These are phyloP conservation scores for Cercophora sp. DNA, from an alignment of 495 filamentous ascomycete genomes.

Conservation along the genomic window DNA sequence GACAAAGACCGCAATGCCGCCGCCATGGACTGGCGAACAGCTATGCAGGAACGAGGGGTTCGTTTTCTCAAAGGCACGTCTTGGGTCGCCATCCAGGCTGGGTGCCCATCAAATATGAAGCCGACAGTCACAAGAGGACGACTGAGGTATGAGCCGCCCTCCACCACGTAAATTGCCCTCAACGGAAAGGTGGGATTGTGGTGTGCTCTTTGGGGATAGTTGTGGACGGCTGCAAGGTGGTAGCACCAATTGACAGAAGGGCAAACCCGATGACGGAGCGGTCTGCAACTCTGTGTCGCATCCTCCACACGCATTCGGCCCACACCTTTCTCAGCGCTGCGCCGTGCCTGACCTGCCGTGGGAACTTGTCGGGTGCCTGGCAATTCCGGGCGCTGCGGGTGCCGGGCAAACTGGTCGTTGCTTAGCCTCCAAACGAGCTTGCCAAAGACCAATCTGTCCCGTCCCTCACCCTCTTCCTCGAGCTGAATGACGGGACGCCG, in stretches of 20 bases:
- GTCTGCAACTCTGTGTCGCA: slow-evolving; percentile 6
- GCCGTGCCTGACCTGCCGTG: neutral
- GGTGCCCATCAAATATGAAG: neutral
- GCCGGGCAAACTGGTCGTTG: neutral
- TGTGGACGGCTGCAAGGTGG: neutral
- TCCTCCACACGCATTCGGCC: neutral
- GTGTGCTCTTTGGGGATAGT: neutral
- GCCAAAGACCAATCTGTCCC: neutral
- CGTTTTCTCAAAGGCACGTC: neutral
- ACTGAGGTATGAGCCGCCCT: slow-evolving; percentile 3
- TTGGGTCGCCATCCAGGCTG: neutral
- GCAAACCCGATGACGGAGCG: neutral
- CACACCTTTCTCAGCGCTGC: neutral
- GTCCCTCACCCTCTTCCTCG: neutral
- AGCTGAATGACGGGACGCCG: neutral
- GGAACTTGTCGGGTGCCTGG: slow-evolving; percentile 4
- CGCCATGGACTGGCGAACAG: neutral
- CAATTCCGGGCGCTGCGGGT: slow-evolving; percentile 5
- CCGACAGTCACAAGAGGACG: neutral
- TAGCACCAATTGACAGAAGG: neutral
- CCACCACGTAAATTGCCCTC: slow-evolving; percentile 5
- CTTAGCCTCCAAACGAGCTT: neutral
- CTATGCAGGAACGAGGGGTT: slow-evolving; percentile 3
- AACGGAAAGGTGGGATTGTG: slow-evolving; percentile 5
- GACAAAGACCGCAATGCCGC: neutral